Base-by-base conservation (phyloP, 306 rosid species). In the Urtica urens region DNA sequence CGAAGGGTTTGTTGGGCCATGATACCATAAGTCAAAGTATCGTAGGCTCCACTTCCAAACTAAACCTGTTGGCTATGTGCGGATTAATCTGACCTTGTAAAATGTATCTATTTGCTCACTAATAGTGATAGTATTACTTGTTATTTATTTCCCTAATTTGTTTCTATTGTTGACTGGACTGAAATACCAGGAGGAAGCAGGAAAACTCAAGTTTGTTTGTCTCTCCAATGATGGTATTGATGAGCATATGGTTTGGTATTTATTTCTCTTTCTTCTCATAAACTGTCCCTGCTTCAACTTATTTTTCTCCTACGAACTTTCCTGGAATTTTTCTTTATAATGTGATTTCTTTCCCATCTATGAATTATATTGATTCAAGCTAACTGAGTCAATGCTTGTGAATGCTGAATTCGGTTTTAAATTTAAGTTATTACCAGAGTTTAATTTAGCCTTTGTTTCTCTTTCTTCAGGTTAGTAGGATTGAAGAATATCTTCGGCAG, bases 121-220 rank as follows among this genome's bases (percentile, higher is more conserved):
- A n/a, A n/a, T n/a, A n/a, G n/a, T n/a, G n/a, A n/a, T n/a, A n/a
- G n/a, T n/a, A n/a, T n/a, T n/a, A n/a, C n/a, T n/a, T n/a, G n/a
- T n/a, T n/a, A n/a, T n/a, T n/a, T n/a, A n/a, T n/a, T n/a, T n/a
- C n/a, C n/a, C n/a, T n/a, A n/a, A n/a, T n/a, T n/a, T n/a, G n/a
- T n/a, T n/a, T n/a, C n/a, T n/a, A n/a, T n/a, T n/a, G n/a, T n/a
- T n/a, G n/a, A n/a, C n/a, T n/a, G n/a, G n/a, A n/a, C n/a, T n/a
- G n/a, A n/a, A n/a, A n/a, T n/a, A n/a, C n/a, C n/a, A 90, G 99
- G 99, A 90, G 76, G 99, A 90, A 61, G 78, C 83, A 14, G 94
- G 93, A 57, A 67, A 46, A 60, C 95, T 90, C 69, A 90, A 73
- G 70, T 90, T 90, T 55, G 94, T 62, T 6, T 85, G 87, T 68